Conservation (phyloP, 305 asterid genomes). For the Euphrasia arctica region DNA sequence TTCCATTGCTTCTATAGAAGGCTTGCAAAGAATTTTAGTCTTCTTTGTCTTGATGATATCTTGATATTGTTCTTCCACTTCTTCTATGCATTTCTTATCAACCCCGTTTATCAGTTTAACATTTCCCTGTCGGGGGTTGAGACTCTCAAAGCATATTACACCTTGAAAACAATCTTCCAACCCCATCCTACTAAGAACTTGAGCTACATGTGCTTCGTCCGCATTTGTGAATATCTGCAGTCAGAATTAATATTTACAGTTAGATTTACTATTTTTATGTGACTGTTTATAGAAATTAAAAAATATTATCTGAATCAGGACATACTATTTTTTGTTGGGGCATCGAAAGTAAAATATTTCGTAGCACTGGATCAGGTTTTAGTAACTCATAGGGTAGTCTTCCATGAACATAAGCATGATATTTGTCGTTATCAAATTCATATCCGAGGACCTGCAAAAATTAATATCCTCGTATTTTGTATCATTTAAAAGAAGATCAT, state of each 20-base stretch:
- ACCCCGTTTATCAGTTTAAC: conserved; percentile 16
- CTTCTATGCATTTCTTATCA: conserved; percentile 15
- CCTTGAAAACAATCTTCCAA: conserved; percentile 90
- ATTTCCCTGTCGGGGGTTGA: conserved; percentile 43
- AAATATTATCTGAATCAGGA: background rate
- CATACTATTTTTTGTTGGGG: conserved; percentile 81
- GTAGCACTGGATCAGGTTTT: conserved; percentile 65
- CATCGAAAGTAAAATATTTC: conserved; percentile 73
- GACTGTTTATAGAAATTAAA: background rate
- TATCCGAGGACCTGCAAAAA: conserved; percentile 61
- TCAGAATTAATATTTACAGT: conserved; percentile 21
- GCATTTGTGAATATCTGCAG: conserved; percentile 83
- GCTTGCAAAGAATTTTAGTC: conserved; percentile 64
- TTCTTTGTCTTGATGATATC: conserved; percentile 18
- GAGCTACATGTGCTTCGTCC: conserved; percentile 65
- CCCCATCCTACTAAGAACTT: conserved; percentile 62
- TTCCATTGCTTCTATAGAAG: conserved; percentile 62
- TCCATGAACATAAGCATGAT: conserved; percentile 85
- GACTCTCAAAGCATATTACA: conserved; percentile 83
- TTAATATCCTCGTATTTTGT: background rate
- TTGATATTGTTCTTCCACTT: conserved; percentile 2
- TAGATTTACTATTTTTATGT: conserved; percentile 23
- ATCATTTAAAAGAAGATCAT: background rate
- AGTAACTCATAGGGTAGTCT: conserved; percentile 69
- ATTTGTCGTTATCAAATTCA: conserved; percentile 71